Evolutionary conservation across 2,329 filamentous ascomycete species (phyloP), one percentile per base, ranked within the genome.

Genomic region (Penicillium sp.): DNA sequence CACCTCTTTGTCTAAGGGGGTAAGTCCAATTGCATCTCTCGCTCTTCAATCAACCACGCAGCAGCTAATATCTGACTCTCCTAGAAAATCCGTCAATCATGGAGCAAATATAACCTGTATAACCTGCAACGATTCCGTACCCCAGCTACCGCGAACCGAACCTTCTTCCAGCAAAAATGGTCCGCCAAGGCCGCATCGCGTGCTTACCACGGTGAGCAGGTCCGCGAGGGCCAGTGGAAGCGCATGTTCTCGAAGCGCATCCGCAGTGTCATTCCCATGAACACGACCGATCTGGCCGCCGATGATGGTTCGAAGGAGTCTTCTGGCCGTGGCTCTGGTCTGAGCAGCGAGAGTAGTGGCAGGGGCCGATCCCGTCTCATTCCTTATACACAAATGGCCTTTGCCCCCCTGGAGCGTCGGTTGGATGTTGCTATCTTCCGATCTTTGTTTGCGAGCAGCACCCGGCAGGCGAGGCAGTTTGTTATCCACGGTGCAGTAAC

Each of bases 161-260:
- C 93, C 49, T 96, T 95, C 81, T 99, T 96, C 85, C 94, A 98
- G 84, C 94, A 98, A 81, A 99, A 99, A 89, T 99, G 94, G 94
- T 79, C 81, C 1, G 91, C 94, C 72, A 99, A 99, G 80, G 88
- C 93, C 24, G 78, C 89, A 67, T 87, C 92, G 45, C 89, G 95
- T 69, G 89, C 86, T 66, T 99, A 98, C 79, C 95, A 99, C 81
- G 95, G 94, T 79, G 94, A 97, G 76, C 92, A 97, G 75, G 89
- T 99, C 69, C 88, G 89, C 68, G 95, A 99, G 82, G 89, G 91
- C 76, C 90, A 95, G 81, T 99, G 95, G 95, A 86, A 91, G 79
- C 91, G 91, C 76, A 93, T 97, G 86, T 99, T 99, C 82, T 89
- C 87, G 70, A 87, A 91, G 68, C 89, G 90, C 70, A 84, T 97